These are phyloP conservation scores for Lentinula lateritia DNA, from an alignment of 768 basidiomycete species.

Conservation along the genomic window DNA sequence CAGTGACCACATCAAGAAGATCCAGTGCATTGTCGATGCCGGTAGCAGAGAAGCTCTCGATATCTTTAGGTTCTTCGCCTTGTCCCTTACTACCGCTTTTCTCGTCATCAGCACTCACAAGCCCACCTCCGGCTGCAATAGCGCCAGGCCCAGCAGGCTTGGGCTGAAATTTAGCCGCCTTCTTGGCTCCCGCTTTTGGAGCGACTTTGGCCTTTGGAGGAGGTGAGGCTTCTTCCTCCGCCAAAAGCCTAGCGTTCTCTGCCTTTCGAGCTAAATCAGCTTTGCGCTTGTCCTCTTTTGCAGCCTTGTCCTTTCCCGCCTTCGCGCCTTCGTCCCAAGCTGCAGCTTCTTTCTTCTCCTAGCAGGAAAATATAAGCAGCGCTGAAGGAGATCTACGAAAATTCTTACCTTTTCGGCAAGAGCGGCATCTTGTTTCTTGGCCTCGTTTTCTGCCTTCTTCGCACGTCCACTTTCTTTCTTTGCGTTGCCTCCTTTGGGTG, in stretches of 20 bases:
- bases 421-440: constrained; percentile 65
- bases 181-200: constrained; percentile 53
- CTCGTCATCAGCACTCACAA: constrained; percentile 20
- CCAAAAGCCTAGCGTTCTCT: constrained; percentile 77
- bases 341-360: constrained; percentile 71
- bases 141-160: constrained; percentile 80
- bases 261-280: constrained; percentile 83
- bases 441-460: constrained; percentile 89
- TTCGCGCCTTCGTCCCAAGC: constrained; percentile 67
- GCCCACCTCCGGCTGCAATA: constrained; percentile 67
- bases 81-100: constrained; percentile 23
- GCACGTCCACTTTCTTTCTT: constrained; percentile 91
- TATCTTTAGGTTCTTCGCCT: constrained; percentile 25
- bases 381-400: background rate
- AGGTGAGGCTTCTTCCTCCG: constrained; percentile 74
- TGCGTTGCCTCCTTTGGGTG: constrained; percentile 83
- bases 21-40: constrained; percentile 91
- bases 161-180: constrained; percentile 33
- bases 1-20: constrained; percentile 81
- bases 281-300: constrained; percentile 74
- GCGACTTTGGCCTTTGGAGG: constrained; percentile 57
- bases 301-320: constrained; percentile 57
- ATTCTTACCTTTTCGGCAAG: constrained; percentile 51
- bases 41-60: constrained; percentile 74
- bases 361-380: constrained; percentile 4